phyloP scores from a whole-genome alignment of 345 rosid species.

The Dipteronia sinensis region DNA sequence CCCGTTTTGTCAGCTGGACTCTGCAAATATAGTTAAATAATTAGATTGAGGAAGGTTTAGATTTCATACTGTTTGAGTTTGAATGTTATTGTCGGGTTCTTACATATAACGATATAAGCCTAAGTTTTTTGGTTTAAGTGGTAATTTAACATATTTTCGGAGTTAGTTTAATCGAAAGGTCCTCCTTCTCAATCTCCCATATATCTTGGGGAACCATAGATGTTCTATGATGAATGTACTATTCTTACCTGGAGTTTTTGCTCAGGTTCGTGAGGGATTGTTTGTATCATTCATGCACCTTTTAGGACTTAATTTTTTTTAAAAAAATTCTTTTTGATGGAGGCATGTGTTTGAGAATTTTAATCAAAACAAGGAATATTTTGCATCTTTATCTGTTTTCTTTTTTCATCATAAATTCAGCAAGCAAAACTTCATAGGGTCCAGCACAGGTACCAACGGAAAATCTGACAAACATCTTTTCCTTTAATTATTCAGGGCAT shows the following conservation, averaged over 20 bases:
- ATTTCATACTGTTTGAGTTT: too few species aligned
- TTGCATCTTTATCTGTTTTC: neutral
- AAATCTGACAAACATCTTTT: neutral
- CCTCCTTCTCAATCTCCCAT: neutral
- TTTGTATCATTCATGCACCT: neutral
- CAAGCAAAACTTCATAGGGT: neutral
- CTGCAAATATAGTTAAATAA: too few species aligned
- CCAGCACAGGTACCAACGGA: neutral
- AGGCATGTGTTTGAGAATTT: neutral
- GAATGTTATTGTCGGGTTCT: too few species aligned
- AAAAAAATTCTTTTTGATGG: neutral
- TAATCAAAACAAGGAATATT: neutral
- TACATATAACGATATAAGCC: too few species aligned
- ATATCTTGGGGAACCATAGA: neutral
- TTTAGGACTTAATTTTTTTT: neutral
- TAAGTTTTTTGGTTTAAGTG: too few species aligned
- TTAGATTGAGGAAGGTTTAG: too few species aligned
- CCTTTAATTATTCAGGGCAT: neutral
- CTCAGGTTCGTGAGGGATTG: neutral
- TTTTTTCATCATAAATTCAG: neutral
- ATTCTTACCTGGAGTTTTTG: too few species aligned
- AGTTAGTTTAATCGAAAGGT: too few species aligned
- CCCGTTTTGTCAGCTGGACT: too few species aligned
- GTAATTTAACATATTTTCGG: too few species aligned
- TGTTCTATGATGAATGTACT: neutral